Conservation (phyloP, 2,329 filamentous ascomycete species). For the Diaporthe helianthi region DNA sequence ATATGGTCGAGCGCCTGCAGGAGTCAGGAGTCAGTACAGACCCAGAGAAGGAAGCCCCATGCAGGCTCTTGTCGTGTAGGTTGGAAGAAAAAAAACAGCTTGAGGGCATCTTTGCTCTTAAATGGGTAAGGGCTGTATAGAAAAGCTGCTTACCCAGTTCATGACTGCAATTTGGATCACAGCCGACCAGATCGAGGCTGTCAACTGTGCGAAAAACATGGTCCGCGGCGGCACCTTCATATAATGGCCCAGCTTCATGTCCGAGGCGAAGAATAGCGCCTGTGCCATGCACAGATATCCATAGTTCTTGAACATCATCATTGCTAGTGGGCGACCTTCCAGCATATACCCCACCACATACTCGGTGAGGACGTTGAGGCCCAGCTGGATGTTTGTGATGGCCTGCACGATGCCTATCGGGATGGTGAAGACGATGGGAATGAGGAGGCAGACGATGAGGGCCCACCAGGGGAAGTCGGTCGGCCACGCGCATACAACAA, state of each 20-base stretch:
- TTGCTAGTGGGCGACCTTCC: slow-evolving; percentile 72
- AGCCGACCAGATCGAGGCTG: slow-evolving; percentile 67
- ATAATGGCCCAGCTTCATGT: slow-evolving; percentile 73
- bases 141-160: slow-evolving; percentile 55
- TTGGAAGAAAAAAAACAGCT: no score
- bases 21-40: no score
- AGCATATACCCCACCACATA: slow-evolving; percentile 78
- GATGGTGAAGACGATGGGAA: slow-evolving; percentile 65
- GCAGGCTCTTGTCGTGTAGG: no score
- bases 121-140: no score
- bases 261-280: slow-evolving; percentile 69
- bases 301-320: slow-evolving; percentile 83
- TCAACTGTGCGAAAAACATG: slow-evolving; percentile 66
- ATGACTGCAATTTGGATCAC: slow-evolving; percentile 69
- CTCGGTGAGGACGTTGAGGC: slow-evolving; percentile 75
- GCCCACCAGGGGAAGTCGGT: slow-evolving; percentile 66
- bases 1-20: slow-evolving; percentile 62
- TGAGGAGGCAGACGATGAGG: slow-evolving; percentile 62
- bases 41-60: no score
- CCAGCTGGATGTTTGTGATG: slow-evolving; percentile 68
- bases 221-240: slow-evolving; percentile 70
- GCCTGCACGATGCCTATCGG: slow-evolving; percentile 68
- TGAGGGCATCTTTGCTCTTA: no score
- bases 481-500: slow-evolving; percentile 60
- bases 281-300: slow-evolving; percentile 73